phyloP scores from a whole-genome alignment of 2,329 filamentous ascomycete genomes.

The Colletotrichum limetticola region DNA sequence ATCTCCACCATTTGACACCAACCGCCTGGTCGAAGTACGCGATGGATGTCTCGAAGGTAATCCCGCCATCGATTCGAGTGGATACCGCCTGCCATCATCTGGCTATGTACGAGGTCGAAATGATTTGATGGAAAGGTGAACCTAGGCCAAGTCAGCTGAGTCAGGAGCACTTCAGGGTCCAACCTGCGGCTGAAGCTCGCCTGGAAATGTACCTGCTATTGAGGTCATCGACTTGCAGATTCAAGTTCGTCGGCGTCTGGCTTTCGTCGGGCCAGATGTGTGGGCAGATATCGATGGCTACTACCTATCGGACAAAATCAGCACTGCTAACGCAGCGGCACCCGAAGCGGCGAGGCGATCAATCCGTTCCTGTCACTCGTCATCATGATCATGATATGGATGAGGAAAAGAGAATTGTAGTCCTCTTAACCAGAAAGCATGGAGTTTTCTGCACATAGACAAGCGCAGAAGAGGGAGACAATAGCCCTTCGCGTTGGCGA shows the following conservation, averaged over 20 bases:
- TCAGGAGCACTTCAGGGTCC: not conserved
- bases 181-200: conserved; percentile 47
- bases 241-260: conserved; percentile 69
- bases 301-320: conserved; percentile 61
- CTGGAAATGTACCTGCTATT: conserved; percentile 65
- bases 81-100: conserved; percentile 77
- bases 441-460: not conserved
- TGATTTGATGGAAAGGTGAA: conserved; percentile 76
- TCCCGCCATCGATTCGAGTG: conserved; percentile 76
- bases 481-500: not conserved
- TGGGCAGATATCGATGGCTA: conserved; percentile 78
- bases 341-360: not conserved
- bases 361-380: not conserved
- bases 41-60: conserved; percentile 81
- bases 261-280: conserved; percentile 73
- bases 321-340: not conserved
- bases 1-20: conserved; percentile 93
- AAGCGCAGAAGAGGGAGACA: not conserved
- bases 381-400: not conserved
- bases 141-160: conserved; percentile 44
- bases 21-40: conserved; percentile 77
- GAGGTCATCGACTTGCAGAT: conserved; percentile 78
- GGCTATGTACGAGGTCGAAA: conserved; percentile 88
- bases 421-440: conserved; percentile 24
- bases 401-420: not conserved